Evolutionary conservation across 495 filamentous ascomycete species (phyloP).

Genomic region (Aspergillus baeticus): DNA sequence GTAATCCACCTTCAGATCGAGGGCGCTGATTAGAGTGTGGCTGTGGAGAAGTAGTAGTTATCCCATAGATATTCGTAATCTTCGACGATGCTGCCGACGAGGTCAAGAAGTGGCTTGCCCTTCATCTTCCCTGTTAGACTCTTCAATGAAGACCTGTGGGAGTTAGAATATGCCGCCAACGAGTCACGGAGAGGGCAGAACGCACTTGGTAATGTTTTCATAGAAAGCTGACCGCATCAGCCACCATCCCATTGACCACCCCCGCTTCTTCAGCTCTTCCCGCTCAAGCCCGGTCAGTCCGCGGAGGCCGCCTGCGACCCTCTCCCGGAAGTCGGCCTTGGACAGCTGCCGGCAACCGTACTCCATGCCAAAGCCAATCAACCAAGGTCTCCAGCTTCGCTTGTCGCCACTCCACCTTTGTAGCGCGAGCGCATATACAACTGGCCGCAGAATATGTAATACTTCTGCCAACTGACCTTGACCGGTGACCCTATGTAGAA

Average conservation of each 20-base stretch:
- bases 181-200: background rate
- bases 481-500: slow-evolving; percentile 69
- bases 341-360: slow-evolving; percentile 80
- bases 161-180: slow-evolving; percentile 28
- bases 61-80: slow-evolving; percentile 99
- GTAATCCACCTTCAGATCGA: background rate
- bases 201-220: slow-evolving; percentile 82
- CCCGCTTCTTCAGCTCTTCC: slow-evolving; percentile 81
- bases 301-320: slow-evolving; percentile 62
- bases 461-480: slow-evolving; percentile 79
- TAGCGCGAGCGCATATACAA: slow-evolving; percentile 85
- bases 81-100: slow-evolving; percentile 80
- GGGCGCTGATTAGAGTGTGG: slow-evolving; percentile 51
- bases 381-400: slow-evolving; percentile 81
- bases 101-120: slow-evolving; percentile 70
- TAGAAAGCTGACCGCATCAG: slow-evolving; percentile 93
- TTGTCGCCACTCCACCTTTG: slow-evolving; percentile 62
- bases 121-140: slow-evolving; percentile 65
- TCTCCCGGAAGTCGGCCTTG: slow-evolving; percentile 68
- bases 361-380: slow-evolving; percentile 83
- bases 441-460: slow-evolving; percentile 86
- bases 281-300: slow-evolving; percentile 80
- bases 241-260: slow-evolving; percentile 94
- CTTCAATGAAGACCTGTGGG: slow-evolving; percentile 55
- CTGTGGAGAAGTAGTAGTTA: slow-evolving; percentile 87